These are phyloP conservation scores for Ceratocystis cacaofunesta DNA, from an alignment of 2,329 filamentous ascomycete species.

Conservation along the genomic window DNA sequence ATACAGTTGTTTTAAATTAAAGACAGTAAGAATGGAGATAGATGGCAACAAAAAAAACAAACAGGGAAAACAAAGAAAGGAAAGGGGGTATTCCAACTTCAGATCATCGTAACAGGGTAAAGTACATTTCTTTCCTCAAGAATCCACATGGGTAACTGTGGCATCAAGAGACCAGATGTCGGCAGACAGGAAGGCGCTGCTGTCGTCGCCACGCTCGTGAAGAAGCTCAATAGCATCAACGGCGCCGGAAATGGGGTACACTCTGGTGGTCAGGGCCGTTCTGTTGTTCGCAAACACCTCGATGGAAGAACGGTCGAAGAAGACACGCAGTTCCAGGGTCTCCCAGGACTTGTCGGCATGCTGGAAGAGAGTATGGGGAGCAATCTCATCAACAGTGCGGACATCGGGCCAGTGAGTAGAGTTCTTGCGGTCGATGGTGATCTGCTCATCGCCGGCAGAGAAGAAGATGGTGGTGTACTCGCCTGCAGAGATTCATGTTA, in stretches of 20 bases:
- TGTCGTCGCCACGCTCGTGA: constrained; percentile 12
- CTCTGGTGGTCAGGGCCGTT: constrained; percentile 19
- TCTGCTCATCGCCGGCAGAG: constrained; percentile 15
- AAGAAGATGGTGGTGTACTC: constrained; percentile 19
- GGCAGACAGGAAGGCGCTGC: constrained; percentile 10
- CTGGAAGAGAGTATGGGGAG: constrained; percentile 16
- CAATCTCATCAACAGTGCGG: constrained; percentile 13
- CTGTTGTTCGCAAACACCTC: constrained; percentile 20
- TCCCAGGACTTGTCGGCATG: constrained; percentile 16
- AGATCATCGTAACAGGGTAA: constrained; percentile 1
- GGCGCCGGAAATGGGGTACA: constrained; percentile 19
- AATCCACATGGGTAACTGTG: constrained; percentile 4
- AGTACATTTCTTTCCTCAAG: neutral
- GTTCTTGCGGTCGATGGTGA: constrained; percentile 18
- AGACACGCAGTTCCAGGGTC: constrained; percentile 18
- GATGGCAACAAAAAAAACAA: neutral
- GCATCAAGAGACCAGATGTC: constrained; percentile 13
- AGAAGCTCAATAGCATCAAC: constrained; percentile 17
- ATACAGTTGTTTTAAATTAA: neutral
- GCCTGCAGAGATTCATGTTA: constrained; percentile 4
- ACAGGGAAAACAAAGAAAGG: neutral
- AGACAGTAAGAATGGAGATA: neutral
- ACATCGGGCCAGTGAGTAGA: constrained; percentile 17
- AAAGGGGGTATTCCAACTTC: neutral
- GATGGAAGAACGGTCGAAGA: constrained; percentile 20